Evolutionary conservation across 306 rosid species (phyloP), one percentile per base, ranked within the genome.

Genomic region (Senna siamea): DNA sequence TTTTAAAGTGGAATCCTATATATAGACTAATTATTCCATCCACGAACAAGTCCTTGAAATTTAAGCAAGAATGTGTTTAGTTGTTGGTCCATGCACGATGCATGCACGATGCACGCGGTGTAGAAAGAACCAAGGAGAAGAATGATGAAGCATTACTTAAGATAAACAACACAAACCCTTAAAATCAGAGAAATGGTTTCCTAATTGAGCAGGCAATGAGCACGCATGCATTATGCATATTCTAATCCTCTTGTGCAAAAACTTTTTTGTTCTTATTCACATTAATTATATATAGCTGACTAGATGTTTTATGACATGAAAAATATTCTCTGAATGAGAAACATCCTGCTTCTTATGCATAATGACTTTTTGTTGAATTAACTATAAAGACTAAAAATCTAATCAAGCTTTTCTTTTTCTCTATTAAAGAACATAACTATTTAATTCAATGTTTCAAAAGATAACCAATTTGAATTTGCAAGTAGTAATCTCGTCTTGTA

Each of bases 81-180:
- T 17, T 50, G 22, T 50, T 62, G 68, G 68, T 37, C 68, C 68
- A 62, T 62, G 68, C 50, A 38, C 40, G 3, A 26, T 30, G 20
- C 13, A 37, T 8, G 40, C 5, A 4, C 1, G 4, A 47, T 47
- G n/a, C 48, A 37, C 37, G 67, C 48, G 15, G 17, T 10, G 5
- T 5, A 62, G 50, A 10, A 18, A 35, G 35, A 61, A 61, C 15
- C 67, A 61, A 37, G 9, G 9, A 19, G 68, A 62, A 38, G 5
- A 19, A 62, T 61, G 28, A 61, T 17, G 67, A 34, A 37, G 15
- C 67, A 37, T 9, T 41, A 35, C 8, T 5, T 18, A 37, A 62
- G 50, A 5, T 35, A 7, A 38, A 18, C n/a, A 38, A 18, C 9
- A 18, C 32, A 38, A 17, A 61, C 15, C 9, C 19, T n/a, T 37